Conservation (phyloP, 352 stramenopile genomes). For the Pythium sukuiense region DNA sequence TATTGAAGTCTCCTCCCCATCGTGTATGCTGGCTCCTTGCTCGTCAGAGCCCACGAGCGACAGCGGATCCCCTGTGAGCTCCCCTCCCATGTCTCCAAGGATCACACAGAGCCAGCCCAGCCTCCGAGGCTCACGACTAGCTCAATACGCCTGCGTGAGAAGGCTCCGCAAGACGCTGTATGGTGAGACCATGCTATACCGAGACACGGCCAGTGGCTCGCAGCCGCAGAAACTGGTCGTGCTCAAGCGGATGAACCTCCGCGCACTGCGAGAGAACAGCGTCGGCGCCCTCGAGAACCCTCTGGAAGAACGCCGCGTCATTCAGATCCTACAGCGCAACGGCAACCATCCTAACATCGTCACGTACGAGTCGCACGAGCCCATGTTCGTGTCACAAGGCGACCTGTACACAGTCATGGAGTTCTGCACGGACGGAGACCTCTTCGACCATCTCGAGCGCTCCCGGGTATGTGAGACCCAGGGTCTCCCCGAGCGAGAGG, state of each 20-base stretch:
- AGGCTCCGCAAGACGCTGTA: constrained; percentile 52
- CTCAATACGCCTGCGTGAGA: constrained; percentile 38
- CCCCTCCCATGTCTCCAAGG: too few species aligned
- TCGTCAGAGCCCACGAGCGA: background rate
- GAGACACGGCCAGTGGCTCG: constrained; percentile 20
- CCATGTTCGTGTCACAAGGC: constrained; percentile 44
- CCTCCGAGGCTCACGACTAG: background rate
- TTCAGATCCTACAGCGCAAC: constrained; percentile 37
- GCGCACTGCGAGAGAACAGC: constrained; percentile 39
- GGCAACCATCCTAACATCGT: constrained; percentile 45
- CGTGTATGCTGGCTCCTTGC: background rate
- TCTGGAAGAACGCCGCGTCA: constrained; percentile 42
- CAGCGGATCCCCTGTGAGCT: background rate
- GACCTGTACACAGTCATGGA: constrained; percentile 62
- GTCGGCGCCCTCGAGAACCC: constrained; percentile 42
- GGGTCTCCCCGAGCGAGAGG: constrained; percentile 37
- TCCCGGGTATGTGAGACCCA: constrained; percentile 19
- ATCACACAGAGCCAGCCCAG: background rate
- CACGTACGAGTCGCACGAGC: constrained; percentile 29
- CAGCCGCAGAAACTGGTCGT: constrained; percentile 32
- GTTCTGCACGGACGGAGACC: constrained; percentile 59
- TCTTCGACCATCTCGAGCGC: constrained; percentile 49
- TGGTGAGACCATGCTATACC: constrained; percentile 54
- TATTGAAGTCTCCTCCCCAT: background rate
- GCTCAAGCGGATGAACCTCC: constrained; percentile 54